Percentiles rank a stretch among this genome's conserved stretches.
Conservation (phyloP, 768 basidiomycete genomes). For the Coprinopsis strossmayeri region DNA sequence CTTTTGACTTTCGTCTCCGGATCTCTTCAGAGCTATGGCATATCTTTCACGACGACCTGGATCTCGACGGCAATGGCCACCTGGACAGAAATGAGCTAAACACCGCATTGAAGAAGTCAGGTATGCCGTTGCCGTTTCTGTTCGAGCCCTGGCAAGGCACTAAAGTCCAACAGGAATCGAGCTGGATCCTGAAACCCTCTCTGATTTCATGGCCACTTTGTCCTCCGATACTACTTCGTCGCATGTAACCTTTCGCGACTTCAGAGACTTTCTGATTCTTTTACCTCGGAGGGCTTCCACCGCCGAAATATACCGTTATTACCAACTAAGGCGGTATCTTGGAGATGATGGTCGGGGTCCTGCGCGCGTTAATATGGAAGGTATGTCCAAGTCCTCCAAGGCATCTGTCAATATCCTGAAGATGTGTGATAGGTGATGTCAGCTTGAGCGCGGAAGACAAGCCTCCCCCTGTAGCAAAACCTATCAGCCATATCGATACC, state of each 20-base stretch:
- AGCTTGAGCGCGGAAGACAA: constrained; percentile 73
- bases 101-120: constrained; percentile 55
- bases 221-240: constrained; percentile 66
- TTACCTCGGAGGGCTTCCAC: constrained; percentile 77
- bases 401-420: not conserved
- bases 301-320: constrained; percentile 82
- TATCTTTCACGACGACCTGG: constrained; percentile 86
- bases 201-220: constrained; percentile 77
- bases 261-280: constrained; percentile 84
- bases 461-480: constrained; percentile 31
- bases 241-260: constrained; percentile 73
- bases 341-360: constrained; percentile 74
- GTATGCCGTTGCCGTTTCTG: constrained; percentile 29
- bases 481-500: not conserved
- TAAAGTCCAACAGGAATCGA: constrained; percentile 52
- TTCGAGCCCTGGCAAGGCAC: not conserved
- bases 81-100: constrained; percentile 51
- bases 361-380: constrained; percentile 85
- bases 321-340: constrained; percentile 60
- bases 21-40: constrained; percentile 88
- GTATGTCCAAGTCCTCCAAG: constrained; percentile 30
- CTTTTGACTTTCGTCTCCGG: constrained; percentile 12
- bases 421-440: constrained; percentile 55
- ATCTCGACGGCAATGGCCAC: constrained; percentile 82
- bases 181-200: constrained; percentile 59